A percentile compares a stretch with the other conserved stretches of the same genome.
These are phyloP conservation scores for Phlebiopsis flavidoalba DNA, from an alignment of 768 basidiomycete species.

Conservation along the genomic window DNA sequence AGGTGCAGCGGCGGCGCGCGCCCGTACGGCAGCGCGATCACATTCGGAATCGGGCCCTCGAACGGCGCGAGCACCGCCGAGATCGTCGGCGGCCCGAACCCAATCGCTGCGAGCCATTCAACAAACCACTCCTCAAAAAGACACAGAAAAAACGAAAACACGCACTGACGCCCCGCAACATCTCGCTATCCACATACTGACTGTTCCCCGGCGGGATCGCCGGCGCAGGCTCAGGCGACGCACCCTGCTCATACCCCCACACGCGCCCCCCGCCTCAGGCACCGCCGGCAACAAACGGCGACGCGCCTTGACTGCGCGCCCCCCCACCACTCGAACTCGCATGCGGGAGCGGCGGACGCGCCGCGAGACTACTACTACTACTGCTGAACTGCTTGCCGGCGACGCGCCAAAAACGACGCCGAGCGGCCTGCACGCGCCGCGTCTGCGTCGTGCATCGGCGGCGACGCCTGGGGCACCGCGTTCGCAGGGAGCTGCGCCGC, in stretches of 20 bases:
- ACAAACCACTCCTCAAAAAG: not conserved
- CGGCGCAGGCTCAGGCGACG: too few relatives aligned
- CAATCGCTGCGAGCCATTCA: constrained; percentile 45
- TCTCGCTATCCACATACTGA: constrained; percentile 20
- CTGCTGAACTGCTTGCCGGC: not conserved
- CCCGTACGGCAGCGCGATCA: constrained; percentile 70
- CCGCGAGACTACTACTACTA: not conserved
- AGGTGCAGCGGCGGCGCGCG: constrained; percentile 65
- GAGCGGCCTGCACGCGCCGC: constrained; percentile 7
- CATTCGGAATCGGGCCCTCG: constrained; percentile 56
- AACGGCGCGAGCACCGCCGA: constrained; percentile 41
- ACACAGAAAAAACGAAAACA: constrained; percentile 16
- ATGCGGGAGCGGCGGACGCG: not conserved
- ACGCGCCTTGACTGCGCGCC: not conserved
- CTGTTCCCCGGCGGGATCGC: not conserved
- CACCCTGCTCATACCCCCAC: too few relatives aligned
- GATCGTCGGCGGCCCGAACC: constrained; percentile 57
- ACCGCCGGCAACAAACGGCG: not conserved
- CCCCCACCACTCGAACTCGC: not conserved
- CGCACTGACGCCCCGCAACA: constrained; percentile 45
- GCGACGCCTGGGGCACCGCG: not conserved
- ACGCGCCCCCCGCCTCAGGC: not conserved
- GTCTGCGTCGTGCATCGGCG: not conserved
- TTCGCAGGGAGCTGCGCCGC: constrained; percentile 10
- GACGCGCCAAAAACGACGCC: constrained; percentile 7